Conservation (phyloP, 306 rosid genomes). For the Amphicarpaea edgeworthii region DNA sequence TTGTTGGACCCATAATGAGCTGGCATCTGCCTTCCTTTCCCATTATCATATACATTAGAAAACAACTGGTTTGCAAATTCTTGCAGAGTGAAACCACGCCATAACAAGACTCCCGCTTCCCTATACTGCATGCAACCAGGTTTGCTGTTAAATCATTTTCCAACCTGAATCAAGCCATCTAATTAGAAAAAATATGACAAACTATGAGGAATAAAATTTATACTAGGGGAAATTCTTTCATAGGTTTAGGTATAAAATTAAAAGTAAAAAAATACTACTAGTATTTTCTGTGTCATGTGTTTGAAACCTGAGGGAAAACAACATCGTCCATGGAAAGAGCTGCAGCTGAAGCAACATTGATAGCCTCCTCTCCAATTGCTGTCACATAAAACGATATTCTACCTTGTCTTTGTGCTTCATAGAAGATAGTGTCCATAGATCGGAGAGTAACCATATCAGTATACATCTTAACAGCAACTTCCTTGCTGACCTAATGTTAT, state of each 20-base stretch:
- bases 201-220: slow-evolving; percentile 14
- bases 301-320: slow-evolving; percentile 87
- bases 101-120: slow-evolving; percentile 82
- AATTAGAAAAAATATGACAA: slow-evolving; percentile 1
- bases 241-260: slow-evolving; percentile 9
- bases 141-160: slow-evolving; percentile 28
- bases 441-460: slow-evolving; percentile 81
- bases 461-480: slow-evolving; percentile 77
- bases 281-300: not conserved
- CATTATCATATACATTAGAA: slow-evolving; percentile 75
- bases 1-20: slow-evolving; percentile 85
- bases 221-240: not conserved
- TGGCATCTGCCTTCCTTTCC: slow-evolving; percentile 97
- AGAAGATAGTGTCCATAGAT: slow-evolving; percentile 88
- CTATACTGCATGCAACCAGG: slow-evolving; percentile 69
- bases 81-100: slow-evolving; percentile 93
- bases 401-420: slow-evolving; percentile 96
- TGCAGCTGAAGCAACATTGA: slow-evolving; percentile 89
- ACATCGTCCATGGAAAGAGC: slow-evolving; percentile 73
- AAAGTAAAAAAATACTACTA: slow-evolving; percentile 8
- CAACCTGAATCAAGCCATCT: slow-evolving; percentile 17
- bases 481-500: slow-evolving; percentile 62
- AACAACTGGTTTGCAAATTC: slow-evolving; percentile 92
- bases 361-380: slow-evolving; percentile 84
- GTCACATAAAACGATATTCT: slow-evolving; percentile 89